phyloP scores from a whole-genome alignment of 139 green algal genomes.

The Pleodorina starrii region DNA sequence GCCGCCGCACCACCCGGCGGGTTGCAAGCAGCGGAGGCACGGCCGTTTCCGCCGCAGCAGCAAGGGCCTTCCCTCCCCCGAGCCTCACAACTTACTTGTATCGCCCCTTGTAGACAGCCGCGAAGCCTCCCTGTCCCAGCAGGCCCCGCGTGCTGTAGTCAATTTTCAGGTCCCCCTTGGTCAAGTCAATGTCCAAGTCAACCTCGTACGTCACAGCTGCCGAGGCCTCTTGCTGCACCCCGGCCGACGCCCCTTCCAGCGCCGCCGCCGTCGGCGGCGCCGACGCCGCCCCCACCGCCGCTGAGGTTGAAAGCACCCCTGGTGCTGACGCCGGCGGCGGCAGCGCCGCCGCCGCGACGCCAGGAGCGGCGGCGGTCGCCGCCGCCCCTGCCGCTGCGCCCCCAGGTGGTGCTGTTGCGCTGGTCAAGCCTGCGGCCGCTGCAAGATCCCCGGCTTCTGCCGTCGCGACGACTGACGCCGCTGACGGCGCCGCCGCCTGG shows the following conservation, averaged over 20 bases:
- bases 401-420: no score
- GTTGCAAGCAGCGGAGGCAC: no score
- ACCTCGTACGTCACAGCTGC: neutral
- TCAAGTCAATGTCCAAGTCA: slow-evolving; percentile 45
- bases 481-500: no score
- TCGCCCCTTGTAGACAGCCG: slow-evolving; percentile 41
- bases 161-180: slow-evolving; percentile 40
- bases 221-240: neutral
- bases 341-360: neutral
- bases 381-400: no score
- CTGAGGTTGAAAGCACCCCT: neutral
- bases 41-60: no score
- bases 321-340: neutral
- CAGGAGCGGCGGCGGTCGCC: no score
- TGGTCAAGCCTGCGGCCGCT: no score
- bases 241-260: neutral
- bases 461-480: no score
- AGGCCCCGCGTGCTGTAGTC: slow-evolving; percentile 45
- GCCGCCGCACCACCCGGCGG: no score
- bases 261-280: neutral
- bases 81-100: slow-evolving; percentile 50
- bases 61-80: no score
- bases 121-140: slow-evolving; percentile 44
- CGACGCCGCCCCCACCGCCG: neutral
- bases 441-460: no score